These are phyloP conservation scores for Globisporangium spiculum DNA, from an alignment of 352 stramenopile species.

Conservation along the genomic window DNA sequence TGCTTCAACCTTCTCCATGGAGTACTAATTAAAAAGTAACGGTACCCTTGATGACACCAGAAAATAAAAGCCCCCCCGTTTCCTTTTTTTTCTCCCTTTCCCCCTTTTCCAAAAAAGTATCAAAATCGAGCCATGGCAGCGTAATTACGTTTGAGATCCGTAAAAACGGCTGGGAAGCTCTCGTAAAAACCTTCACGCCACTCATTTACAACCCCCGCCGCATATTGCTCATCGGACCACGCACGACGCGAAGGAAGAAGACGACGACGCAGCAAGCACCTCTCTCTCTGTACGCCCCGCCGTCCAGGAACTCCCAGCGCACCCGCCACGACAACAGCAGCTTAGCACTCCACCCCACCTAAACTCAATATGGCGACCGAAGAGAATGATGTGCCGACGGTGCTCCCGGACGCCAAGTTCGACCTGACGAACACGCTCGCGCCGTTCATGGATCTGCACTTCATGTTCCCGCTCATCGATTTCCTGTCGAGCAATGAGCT, in stretches of 20 bases:
- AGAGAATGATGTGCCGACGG: constrained; percentile 37
- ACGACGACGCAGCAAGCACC: constrained; percentile 2
- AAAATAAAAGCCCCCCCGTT: not conserved
- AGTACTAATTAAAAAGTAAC: constrained; percentile 13
- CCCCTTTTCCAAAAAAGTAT: not conserved
- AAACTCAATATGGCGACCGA: constrained; percentile 36
- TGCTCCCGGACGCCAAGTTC: constrained; percentile 77
- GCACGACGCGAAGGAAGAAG: constrained; percentile 13
- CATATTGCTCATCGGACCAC: constrained; percentile 10
- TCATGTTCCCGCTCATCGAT: constrained; percentile 97
- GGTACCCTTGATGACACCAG: not conserved
- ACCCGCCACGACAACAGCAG: constrained; percentile 7
- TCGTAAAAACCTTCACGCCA: constrained; percentile 29
- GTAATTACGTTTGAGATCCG: constrained; percentile 26
- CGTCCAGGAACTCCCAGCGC: constrained; percentile 7
- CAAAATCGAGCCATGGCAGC: not conserved
- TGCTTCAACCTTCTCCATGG: not conserved
- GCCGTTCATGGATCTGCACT: constrained; percentile 96
- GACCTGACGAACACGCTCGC: constrained; percentile 94
- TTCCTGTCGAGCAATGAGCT: constrained; percentile 90
- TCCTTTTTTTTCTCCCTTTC: too few species aligned
- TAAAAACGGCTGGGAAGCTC: constrained; percentile 15
- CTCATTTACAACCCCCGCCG: constrained; percentile 32
- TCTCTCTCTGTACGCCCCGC: not conserved
- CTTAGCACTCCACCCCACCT: not conserved